Base-by-base conservation (phyloP, 257 asterid species). In the Ocimum tenuiflorum region DNA sequence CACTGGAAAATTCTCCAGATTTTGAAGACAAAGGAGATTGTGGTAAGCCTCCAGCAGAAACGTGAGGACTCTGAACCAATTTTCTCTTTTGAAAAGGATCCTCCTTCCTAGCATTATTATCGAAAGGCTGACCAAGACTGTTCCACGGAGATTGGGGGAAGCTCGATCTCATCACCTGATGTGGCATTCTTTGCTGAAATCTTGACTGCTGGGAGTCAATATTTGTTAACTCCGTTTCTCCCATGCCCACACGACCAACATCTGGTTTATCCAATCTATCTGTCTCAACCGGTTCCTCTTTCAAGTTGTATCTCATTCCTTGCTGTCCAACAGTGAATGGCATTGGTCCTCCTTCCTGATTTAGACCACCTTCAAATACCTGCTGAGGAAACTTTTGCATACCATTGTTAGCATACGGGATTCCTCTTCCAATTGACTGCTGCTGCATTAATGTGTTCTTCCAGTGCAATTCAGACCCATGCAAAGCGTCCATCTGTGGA, bases 1-100 rank as follows among this genome's bases (percentile, higher is more conserved):
- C 96, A 70, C 94, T 87, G 17, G 96, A 91, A 77, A 91, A 82
- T 79, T 91, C 98, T 52, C 96, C 97, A 33, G 98, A 89, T 74
- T 83, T 91, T 31, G 98, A 91, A 2, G 97, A 89, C 78, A 91
- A 76, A n/a, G 98, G 98, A 79, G 98, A 90, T 69, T 88, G 97
- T 65, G 99, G 96, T 47, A 94, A 82, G 27, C 94, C 98, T 61
- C 95, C 95, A 63, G 87, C 81, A 72, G 99, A 94, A 53, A 85
- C 86, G 72, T 83, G 95, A 71, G 99, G 97, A 79, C 97, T 90
- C 66, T 86, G 97, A 65, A 73, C 96, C 36, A 80, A 31, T 78
- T 88, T 94, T 79, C 95, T 80, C 82, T 85, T 92, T 76, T 83
- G 96, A 73, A 76, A 80, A 11, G 79, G 48, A 29, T 89, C 94